phyloP scores from a whole-genome alignment of 176 grass and related monocot species.

The Poa pratensis region DNA sequence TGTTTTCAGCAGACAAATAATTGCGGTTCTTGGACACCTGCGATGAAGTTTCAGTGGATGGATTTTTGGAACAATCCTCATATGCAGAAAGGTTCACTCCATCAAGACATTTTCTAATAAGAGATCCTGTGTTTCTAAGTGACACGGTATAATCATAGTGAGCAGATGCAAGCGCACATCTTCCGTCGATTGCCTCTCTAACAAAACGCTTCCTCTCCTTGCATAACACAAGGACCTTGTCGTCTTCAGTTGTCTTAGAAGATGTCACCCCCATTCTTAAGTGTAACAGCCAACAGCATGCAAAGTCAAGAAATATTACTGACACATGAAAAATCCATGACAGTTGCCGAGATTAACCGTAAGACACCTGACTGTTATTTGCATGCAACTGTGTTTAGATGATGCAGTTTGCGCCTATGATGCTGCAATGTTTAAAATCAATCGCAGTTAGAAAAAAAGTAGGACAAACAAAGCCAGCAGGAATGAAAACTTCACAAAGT shows the following conservation, averaged over 20 bases:
- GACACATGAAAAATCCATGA: neutral
- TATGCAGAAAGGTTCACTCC: slow-evolving; percentile 30
- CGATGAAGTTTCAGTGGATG: slow-evolving; percentile 41
- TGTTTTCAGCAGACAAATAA: slow-evolving; percentile 27
- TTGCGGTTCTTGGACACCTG: slow-evolving; percentile 49
- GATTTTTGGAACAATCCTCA: slow-evolving; percentile 57
- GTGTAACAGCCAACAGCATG: neutral
- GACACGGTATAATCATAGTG: slow-evolving; percentile 61
- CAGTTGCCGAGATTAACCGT: neutral
- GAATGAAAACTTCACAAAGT: neutral
- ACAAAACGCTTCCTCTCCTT: slow-evolving; percentile 65
- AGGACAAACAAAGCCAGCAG: neutral
- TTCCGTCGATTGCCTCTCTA: slow-evolving; percentile 64
- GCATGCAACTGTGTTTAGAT: neutral
- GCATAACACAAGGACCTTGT: slow-evolving; percentile 55
- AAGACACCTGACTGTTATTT: neutral
- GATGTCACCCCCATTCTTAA: slow-evolving; percentile 8
- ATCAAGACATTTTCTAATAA: slow-evolving; percentile 60
- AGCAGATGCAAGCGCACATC: slow-evolving; percentile 57
- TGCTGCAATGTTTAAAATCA: neutral
- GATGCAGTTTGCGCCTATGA: neutral
- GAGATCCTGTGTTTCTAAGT: slow-evolving; percentile 53
- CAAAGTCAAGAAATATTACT: neutral
- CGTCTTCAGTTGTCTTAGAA: slow-evolving; percentile 14
- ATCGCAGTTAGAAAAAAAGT: neutral